Percentiles rank a stretch among this genome's conserved stretches.
These are phyloP conservation scores for Acanthamoeba royreba DNA, from an alignment of 208 protist genomes.

Conservation along the genomic window DNA sequence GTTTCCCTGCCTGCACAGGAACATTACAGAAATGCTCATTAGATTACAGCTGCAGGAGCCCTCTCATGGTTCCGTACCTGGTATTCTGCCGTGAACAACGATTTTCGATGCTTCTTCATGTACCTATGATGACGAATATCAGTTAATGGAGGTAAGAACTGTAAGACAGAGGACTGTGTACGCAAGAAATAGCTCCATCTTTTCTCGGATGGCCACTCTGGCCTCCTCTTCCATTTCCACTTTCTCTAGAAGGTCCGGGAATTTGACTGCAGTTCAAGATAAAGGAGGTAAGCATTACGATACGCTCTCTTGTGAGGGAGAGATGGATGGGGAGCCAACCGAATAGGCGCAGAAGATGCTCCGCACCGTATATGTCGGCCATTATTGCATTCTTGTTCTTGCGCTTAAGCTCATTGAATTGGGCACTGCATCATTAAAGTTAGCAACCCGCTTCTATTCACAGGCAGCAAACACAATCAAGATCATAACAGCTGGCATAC, in stretches of 20 bases:
- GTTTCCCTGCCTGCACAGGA: no score
- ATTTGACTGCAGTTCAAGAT: neutral
- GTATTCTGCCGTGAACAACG: neutral
- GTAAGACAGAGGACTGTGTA: no score
- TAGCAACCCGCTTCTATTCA: neutral
- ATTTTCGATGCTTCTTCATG: neutral
- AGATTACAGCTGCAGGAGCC: no score
- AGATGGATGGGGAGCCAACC: no score
- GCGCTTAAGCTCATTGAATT: neutral
- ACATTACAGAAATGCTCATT: no score
- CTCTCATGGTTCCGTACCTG: no score
- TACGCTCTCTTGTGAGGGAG: no score
- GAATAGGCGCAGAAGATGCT: neutral
- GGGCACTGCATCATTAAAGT: neutral
- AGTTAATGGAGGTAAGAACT: no score
- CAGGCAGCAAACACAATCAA: neutral
- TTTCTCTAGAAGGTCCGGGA: neutral
- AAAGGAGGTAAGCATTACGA: neutral
- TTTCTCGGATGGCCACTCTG: neutral
- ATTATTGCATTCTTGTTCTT: neutral
- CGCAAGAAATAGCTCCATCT: conserved; percentile 3
- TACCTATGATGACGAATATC: no score
- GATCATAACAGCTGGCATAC: neutral
- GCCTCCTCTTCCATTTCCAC: neutral
- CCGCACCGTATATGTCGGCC: neutral